Base-by-base conservation (phyloP, 106 monocot species). In the Triglochin maritima region DNA sequence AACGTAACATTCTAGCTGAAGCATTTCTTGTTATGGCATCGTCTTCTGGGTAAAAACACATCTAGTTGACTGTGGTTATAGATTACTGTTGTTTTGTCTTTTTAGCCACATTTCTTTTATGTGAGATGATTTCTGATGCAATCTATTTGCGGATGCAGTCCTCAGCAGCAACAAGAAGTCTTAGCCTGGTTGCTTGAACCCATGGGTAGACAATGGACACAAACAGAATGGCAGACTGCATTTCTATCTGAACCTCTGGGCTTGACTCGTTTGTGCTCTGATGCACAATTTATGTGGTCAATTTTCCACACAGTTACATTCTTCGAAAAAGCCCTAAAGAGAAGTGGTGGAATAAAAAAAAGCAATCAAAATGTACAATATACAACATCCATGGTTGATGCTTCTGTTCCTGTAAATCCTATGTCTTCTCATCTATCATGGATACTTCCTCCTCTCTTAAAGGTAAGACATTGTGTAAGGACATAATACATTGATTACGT, bases 21-120 rank as follows among this genome's bases (percentile, higher is more conserved):
- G 92, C 92, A 76, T 88, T 92, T 84, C 88, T 98, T 73, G 79
- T 98, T 47, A 98, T 89, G 92, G 83, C 86, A 47, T 92, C 88
- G 52, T 86, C 88, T 76, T 76, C 86, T 77, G 98, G 98, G 98
- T 98, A 82, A 64, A 17, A 48, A 55, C 46, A n/a, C 47, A 58
- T 44, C 51, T 55, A n/a, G n/a, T n/a, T 48, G 8, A 48, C 16
- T 5, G 4, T 60, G 4, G 10, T 62, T 67, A 46, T 45, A 2
- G 43, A 13, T 45, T 44, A 68, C 51, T 60, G 49, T 8, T 64
- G 48, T 17, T 64, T 9, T 4, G 14, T 55, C 3, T 6, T 55
- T 55, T 55, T 12, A 12, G 55, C 55, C 14, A 2, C 3, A 9
- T 12, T 3, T 12, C 47, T 6, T 60, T 7, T 60, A 17, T 15